A percentile compares a stretch with the other conserved stretches of the same genome.
Evolutionary conservation across 129 eudicot genomes (phyloP).

Genomic region (Saussurea involucrata): DNA sequence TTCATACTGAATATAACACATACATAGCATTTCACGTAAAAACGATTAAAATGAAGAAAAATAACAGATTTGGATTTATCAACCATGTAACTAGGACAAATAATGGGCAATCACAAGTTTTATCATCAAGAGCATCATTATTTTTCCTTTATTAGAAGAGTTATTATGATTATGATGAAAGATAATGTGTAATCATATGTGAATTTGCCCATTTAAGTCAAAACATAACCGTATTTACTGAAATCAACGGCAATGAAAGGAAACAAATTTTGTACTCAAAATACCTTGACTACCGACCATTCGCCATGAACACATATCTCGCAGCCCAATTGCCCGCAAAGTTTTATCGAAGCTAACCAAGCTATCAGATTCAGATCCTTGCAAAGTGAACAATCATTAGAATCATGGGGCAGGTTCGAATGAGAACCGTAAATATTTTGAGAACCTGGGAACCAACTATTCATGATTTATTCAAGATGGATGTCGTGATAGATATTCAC

Average conservation of each 20-base stretch:
- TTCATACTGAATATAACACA: too few relatives aligned
- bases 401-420: neutral
- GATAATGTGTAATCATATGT: too few relatives aligned
- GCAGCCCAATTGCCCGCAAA: neutral
- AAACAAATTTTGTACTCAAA: neutral
- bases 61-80: too few relatives aligned
- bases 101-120: too few relatives aligned
- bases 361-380: constrained; percentile 26
- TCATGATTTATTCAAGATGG: neutral
- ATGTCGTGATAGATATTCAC: neutral
- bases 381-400: constrained; percentile 18
- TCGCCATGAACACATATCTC: neutral
- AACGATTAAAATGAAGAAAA: too few relatives aligned
- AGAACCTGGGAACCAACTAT: neutral
- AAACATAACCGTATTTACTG: neutral
- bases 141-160: too few relatives aligned
- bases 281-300: neutral
- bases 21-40: too few relatives aligned
- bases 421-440: neutral
- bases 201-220: too few relatives aligned
- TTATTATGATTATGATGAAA: too few relatives aligned
- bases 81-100: too few relatives aligned
- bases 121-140: too few relatives aligned
- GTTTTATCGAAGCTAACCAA: constrained; percentile 11
- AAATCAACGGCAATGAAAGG: neutral